These are phyloP conservation scores for Fusarium keratoplasticum DNA, from an alignment of 2,329 filamentous ascomycete species.

Conservation along the genomic window DNA sequence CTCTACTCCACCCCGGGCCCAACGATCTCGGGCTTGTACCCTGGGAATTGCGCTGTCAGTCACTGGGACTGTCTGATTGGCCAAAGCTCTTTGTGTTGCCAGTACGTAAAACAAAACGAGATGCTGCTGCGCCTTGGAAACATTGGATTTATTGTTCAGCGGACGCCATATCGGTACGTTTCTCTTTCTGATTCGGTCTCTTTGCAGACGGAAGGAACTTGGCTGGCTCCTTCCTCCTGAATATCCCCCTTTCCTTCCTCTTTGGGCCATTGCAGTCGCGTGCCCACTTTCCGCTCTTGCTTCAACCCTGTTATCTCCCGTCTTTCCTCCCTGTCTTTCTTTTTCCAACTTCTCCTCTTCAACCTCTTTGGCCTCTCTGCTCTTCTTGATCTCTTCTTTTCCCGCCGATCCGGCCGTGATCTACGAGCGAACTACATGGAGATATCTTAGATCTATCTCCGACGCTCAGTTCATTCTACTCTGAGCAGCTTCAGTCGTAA, in stretches of 20 bases:
- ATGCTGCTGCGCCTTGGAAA: slow-evolving; percentile 1
- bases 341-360: background rate
- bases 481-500: background rate
- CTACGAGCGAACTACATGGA: background rate
- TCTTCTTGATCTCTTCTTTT: background rate
- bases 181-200: background rate
- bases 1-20: background rate
- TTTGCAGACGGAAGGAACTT: background rate
- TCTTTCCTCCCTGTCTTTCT: background rate
- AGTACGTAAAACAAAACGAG: background rate
- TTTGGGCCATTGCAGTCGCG: background rate
- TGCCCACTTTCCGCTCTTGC: slow-evolving; percentile 22
- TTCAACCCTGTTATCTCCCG: background rate
- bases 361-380: background rate
- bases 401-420: background rate
- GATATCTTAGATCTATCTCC: background rate
- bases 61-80: background rate
- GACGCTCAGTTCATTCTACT: background rate
- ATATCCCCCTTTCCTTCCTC: background rate
- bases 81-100: background rate
- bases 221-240: slow-evolving; percentile 7
- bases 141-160: slow-evolving; percentile 6
- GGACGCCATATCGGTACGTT: background rate
- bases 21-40: background rate
- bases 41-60: background rate